These are phyloP conservation scores for Fermentozyma sake DNA, from an alignment of 1,139 yeast genomes.

Conservation along the genomic window DNA sequence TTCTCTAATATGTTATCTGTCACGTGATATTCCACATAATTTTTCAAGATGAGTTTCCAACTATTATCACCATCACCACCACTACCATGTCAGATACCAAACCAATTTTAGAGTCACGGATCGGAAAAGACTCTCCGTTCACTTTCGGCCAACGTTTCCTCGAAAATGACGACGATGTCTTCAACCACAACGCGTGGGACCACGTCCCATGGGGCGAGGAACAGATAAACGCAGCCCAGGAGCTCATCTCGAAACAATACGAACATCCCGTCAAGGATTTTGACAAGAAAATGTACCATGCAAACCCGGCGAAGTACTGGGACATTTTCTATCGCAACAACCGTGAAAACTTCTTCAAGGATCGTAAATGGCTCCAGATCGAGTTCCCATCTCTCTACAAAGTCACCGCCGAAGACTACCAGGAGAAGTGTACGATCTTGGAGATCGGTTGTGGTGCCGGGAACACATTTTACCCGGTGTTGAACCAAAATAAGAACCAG, in stretches of 20 bases:
- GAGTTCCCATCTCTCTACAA: conserved; percentile 86
- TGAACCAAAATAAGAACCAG: conserved; percentile 78
- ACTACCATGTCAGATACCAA: conserved; percentile 13
- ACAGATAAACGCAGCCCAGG: conserved; percentile 72
- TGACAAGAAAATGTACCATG: conserved; percentile 73
- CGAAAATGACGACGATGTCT: conserved; percentile 72
- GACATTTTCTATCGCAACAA: conserved; percentile 89
- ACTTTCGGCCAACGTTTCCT: conserved; percentile 85
- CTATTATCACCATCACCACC: too few relatives aligned
- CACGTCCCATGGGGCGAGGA: conserved; percentile 98
- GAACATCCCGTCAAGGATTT: conserved; percentile 82
- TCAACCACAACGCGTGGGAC: conserved; percentile 96
- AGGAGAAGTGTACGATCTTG: conserved; percentile 68
- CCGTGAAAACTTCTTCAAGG: conserved; percentile 90
- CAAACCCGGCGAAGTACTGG: conserved; percentile 93
- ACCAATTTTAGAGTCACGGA: conserved; percentile 47
- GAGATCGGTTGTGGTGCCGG: conserved; percentile 99
- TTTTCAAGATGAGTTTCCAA: too few relatives aligned
- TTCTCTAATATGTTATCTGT: too few relatives aligned
- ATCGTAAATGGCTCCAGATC: conserved; percentile 91
- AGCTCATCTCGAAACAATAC: conserved; percentile 68
- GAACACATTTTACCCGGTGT: conserved; percentile 87
- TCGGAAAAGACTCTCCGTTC: conserved; percentile 87
- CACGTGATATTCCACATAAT: too few relatives aligned
- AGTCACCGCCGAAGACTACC: conserved; percentile 61